Conservation (phyloP, 495 filamentous ascomycete species). For the Hypoxylon fuscum region DNA sequence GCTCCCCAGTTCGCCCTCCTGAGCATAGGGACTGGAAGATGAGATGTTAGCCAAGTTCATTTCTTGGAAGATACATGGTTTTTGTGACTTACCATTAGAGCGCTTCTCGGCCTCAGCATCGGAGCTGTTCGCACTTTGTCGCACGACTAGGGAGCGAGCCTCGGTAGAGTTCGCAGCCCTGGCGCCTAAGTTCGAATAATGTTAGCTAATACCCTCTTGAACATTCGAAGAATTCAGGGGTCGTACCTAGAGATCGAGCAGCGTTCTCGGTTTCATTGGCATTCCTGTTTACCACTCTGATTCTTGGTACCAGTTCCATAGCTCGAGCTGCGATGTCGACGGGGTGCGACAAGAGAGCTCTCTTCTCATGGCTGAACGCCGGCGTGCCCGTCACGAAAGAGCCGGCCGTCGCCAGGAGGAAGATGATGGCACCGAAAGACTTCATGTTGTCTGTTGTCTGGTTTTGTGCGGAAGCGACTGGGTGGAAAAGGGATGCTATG, state of each 20-base stretch:
- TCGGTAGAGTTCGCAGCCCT: too few species aligned
- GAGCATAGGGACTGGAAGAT: background rate
- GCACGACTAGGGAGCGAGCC: conserved; percentile 3
- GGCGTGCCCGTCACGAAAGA: conserved; percentile 24
- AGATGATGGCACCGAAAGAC: conserved; percentile 16
- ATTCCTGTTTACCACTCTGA: background rate
- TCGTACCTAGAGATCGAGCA: conserved; percentile 8
- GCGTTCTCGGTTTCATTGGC: conserved; percentile 15
- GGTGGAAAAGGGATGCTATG: background rate
- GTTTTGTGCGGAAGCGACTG: conserved; percentile 14
- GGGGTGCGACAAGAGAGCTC: background rate
- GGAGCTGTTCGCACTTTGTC: conserved; percentile 5
- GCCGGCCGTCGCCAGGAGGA: conserved; percentile 27
- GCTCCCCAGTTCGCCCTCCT: conserved; percentile 1
- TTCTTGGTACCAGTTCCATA: conserved; percentile 11
- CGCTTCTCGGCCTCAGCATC: conserved; percentile 20
- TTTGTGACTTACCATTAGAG: background rate
- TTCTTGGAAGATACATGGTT: background rate
- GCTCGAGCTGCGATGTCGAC: conserved; percentile 20
- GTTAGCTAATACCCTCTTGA: too few species aligned
- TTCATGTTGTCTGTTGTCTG: conserved; percentile 29
- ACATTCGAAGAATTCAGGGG: background rate
- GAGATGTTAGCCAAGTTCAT: background rate
- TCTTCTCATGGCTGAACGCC: conserved; percentile 10
- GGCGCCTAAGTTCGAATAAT: too few species aligned